These are phyloP conservation scores for Phytophthora fragariae DNA, from an alignment of 352 stramenopile genomes.

Conservation along the genomic window DNA sequence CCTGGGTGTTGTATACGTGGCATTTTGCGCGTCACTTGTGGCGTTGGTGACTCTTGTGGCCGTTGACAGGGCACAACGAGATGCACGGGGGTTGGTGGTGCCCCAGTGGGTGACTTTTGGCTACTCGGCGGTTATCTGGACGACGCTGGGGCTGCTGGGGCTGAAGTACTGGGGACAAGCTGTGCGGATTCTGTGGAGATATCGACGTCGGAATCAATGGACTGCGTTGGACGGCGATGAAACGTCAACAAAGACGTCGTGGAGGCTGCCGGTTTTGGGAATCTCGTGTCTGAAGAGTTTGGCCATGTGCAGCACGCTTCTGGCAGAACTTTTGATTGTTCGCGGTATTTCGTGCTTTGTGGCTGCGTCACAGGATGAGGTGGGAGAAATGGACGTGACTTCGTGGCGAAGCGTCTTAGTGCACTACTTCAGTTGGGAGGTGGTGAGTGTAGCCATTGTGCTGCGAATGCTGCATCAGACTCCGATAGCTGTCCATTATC, in stretches of 20 bases:
- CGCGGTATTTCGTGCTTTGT: constrained; percentile 21
- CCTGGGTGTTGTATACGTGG: constrained; percentile 19
- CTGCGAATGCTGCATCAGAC: constrained; percentile 33
- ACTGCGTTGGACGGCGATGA: not conserved
- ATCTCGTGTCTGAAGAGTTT: constrained; percentile 29
- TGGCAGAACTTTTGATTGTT: constrained; percentile 27
- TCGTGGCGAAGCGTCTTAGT: constrained; percentile 24
- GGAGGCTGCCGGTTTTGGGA: constrained; percentile 22
- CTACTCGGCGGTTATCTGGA: constrained; percentile 39
- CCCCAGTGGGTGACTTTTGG: constrained; percentile 32
- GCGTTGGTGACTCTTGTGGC: constrained; percentile 28
- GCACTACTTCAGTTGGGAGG: constrained; percentile 33
- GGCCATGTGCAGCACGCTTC: constrained; percentile 27
- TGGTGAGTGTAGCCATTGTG: constrained; percentile 21
- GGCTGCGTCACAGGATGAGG: not conserved
- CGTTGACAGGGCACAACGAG: constrained; percentile 3
- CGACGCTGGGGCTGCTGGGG: constrained; percentile 30
- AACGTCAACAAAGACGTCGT: not conserved
- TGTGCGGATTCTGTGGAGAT: constrained; percentile 27
- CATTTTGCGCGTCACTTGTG: constrained; percentile 29
- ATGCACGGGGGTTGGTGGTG: constrained; percentile 7
- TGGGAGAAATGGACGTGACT: constrained; percentile 3
- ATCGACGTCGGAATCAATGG: constrained; percentile 23
- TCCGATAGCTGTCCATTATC: constrained; percentile 30
- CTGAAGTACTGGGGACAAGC: constrained; percentile 31